Evolutionary conservation across 345 rosid species (phyloP), one percentile per base, ranked within the genome.

Genomic region (Lagerstroemia speciosa): DNA sequence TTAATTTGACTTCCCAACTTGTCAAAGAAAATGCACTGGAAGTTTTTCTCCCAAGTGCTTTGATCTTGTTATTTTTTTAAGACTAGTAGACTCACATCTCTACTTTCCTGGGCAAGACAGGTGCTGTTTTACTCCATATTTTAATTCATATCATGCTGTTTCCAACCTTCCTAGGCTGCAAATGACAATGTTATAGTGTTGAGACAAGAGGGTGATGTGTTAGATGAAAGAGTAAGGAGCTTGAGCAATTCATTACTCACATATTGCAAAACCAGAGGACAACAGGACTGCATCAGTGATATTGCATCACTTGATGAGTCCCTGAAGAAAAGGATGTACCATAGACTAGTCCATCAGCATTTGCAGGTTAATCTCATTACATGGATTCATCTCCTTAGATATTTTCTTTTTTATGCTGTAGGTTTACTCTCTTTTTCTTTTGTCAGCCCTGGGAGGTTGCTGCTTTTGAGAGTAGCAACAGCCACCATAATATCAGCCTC

Each of bases 161-260:
- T 58, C 3, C 14, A 16, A 30, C 63, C 63, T 58, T 58, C 34
- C 63, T 26, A 58, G 63, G 19, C 33, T 27, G 63, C 34, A 27
- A 6, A 30, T 58, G 33, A 58, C 19, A 26, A 17, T 27, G 63
- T 29, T 30, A 30, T 26, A 27, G 14, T 68, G 36, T 76, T 58
- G 76, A 70, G 75, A 70, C 83, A 79, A 60, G 66, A 78, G 68
- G 70, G 74, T 66, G 60, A 71, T 61, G 63, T 27, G 34, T 58
- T 58, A 58, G 33, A 58, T 30, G 32, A 58, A 58, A 30, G 29
- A 58, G 63, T 58, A 12, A 58, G 63, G 63, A 58, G 34, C 8
- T 58, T 58, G 33, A 27, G 63, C 32, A 30, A 58, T 14, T 58
- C 63, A 58, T 58, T 58, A 27, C 34, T 58, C 29, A 34, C 63